These are phyloP conservation scores for Anastatica hierochuntica DNA, from an alignment of 345 rosid genomes.

Conservation along the genomic window DNA sequence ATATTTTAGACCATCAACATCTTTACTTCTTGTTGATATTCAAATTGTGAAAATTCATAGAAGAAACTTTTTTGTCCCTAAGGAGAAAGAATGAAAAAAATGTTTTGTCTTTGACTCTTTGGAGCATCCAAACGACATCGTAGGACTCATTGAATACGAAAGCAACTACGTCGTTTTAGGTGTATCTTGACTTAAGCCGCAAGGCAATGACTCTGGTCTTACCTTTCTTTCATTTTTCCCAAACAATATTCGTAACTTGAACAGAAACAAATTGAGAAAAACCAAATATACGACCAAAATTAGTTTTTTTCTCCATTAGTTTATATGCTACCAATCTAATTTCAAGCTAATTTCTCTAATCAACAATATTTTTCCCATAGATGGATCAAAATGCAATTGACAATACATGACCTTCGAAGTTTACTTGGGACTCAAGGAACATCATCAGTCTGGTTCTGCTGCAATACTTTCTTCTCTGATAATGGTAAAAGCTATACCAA, in stretches of 20 bases:
- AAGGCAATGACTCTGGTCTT: background rate
- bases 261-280: background rate
- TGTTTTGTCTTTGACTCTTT: no score
- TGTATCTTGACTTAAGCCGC: background rate
- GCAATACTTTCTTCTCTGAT: conserved; percentile 36
- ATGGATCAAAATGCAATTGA: background rate
- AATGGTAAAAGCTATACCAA: conserved; percentile 47
- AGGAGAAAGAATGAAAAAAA: no score
- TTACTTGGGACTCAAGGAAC: conserved; percentile 20
- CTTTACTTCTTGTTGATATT: no score
- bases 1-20: no score
- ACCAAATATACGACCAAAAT: conserved; percentile 3
- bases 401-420: background rate
- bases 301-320: background rate
- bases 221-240: background rate
- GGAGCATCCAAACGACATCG: background rate
- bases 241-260: background rate
- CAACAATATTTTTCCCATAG: background rate
- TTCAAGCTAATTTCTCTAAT: conserved; percentile 12
- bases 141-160: no score
- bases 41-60: no score
- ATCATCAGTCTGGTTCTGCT: conserved; percentile 21
- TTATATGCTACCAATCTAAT: background rate
- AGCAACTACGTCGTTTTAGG: background rate
- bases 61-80: no score